These are phyloP conservation scores for Debaryomyces psychrophilus DNA, from an alignment of 1,139 yeast species.

Conservation along the genomic window DNA sequence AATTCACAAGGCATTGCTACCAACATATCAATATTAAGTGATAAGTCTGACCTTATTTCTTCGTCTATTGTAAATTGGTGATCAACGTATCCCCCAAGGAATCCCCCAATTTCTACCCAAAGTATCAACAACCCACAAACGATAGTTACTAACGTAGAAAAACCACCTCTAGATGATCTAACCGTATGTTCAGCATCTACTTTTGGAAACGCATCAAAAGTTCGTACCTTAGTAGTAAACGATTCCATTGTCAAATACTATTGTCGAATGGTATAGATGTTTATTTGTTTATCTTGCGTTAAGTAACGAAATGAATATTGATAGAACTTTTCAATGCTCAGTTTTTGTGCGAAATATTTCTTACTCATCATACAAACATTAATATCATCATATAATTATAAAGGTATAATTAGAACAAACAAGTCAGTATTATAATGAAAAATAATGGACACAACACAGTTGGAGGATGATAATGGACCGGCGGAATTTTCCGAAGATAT, in stretches of 20 bases:
- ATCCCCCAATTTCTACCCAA: conserved; percentile 89
- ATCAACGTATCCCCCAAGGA: conserved; percentile 79
- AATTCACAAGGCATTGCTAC: conserved; percentile 84
- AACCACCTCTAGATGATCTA: conserved; percentile 75
- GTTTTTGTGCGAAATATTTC: conserved; percentile 2
- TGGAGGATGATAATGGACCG: not conserved
- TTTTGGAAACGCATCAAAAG: conserved; percentile 92
- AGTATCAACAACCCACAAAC: conserved; percentile 65
- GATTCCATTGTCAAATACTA: conserved; percentile 34
- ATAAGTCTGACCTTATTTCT: conserved; percentile 59
- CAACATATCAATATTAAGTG: conserved; percentile 76
- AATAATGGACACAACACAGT: not conserved
- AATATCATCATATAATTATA: not conserved
- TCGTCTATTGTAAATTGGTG: conserved; percentile 78
- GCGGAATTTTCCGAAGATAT: conserved; percentile 24
- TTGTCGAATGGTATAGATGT: not conserved
- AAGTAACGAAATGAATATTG: not conserved
- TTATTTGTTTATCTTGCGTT: not conserved
- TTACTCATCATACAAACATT: too few relatives aligned
- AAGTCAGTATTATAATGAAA: not conserved
- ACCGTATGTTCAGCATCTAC: conserved; percentile 77
- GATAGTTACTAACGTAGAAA: conserved; percentile 67
- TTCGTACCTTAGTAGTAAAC: conserved; percentile 47
- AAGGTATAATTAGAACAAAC: not conserved
- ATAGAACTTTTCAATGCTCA: conserved; percentile 1